Percentiles rank a stretch among this genome's conserved stretches.
phyloP scores from a whole-genome alignment of 2,329 filamentous ascomycete genomes.

The Diplocarpon rosae region DNA sequence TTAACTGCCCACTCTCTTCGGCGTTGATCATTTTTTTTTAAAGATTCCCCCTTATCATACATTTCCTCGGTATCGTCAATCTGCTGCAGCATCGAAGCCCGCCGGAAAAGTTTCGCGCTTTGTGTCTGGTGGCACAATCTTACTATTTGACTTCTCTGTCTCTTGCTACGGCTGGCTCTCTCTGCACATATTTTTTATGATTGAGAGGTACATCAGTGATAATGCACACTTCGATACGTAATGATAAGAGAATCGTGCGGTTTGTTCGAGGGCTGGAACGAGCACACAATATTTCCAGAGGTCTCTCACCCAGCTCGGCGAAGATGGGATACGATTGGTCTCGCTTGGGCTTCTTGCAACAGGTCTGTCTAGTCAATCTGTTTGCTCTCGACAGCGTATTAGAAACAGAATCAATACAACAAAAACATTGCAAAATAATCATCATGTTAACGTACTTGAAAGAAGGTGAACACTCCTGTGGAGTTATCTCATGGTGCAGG shows the following conservation, averaged over 20 bases:
- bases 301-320: conserved; percentile 11
- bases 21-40: conserved; percentile 9
- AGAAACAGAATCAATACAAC: conserved; percentile 14
- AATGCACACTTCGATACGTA: conserved; percentile 21
- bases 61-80: conserved; percentile 24
- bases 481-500: too few relatives aligned
- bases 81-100: conserved; percentile 20
- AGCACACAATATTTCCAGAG: conserved; percentile 11
- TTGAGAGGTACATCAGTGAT: conserved; percentile 5
- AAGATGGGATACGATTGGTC: conserved; percentile 9
- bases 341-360: conserved; percentile 8
- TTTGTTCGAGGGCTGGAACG: not conserved
- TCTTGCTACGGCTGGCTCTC: conserved; percentile 11
- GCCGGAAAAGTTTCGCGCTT: conserved; percentile 26
- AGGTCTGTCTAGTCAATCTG: conserved; percentile 6
- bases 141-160: conserved; percentile 15
- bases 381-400: conserved; percentile 6
- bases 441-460: not conserved
- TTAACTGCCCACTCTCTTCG: conserved; percentile 30
- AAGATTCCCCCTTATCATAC: conserved; percentile 15
- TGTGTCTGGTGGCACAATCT: conserved; percentile 19
- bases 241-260: conserved; percentile 22
- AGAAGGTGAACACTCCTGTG: too few relatives aligned
- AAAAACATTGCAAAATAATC: conserved; percentile 24
- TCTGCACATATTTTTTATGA: conserved; percentile 16